Conservation (phyloP, 306 rosid species). For the Prunus armeniaca region DNA sequence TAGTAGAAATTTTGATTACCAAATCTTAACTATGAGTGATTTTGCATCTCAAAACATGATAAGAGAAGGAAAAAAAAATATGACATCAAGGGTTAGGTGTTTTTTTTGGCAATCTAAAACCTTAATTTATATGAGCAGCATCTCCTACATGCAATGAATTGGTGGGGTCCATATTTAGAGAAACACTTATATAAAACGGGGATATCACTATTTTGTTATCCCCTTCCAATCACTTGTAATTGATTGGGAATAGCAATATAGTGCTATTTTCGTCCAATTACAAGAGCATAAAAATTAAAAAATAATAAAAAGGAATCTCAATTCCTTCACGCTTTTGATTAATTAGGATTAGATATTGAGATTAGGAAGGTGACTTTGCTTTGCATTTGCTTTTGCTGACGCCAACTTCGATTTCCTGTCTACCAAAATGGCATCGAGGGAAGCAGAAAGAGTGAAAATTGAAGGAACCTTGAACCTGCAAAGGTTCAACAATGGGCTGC, state of each 20-base stretch:
- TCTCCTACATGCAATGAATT: background rate
- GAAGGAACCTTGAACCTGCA: no score
- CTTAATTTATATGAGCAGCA: background rate
- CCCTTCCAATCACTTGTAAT: rapidly evolving
- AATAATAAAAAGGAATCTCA: no score
- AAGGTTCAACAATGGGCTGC: no score
- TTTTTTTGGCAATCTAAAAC: background rate
- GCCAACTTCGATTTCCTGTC: background rate
- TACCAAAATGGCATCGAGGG: background rate
- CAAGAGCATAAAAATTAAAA: constrained; percentile 9
- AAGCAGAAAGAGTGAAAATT: background rate
- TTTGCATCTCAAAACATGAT: no score
- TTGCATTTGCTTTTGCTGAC: constrained; percentile 6
- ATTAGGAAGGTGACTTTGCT: constrained; percentile 5
- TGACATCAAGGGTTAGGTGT: background rate
- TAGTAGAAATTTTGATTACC: no score
- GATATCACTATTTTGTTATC: no score
- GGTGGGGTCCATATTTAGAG: background rate
- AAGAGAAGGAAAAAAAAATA: no score
- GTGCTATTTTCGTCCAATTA: background rate
- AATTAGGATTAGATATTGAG: background rate
- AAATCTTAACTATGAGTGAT: no score
- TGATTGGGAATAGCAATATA: no score
- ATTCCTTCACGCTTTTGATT: background rate
- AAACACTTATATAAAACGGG: no score